Percentiles rank a stretch among this genome's conserved stretches.
Conservation (phyloP, 2,329 filamentous ascomycete species). For the Botrytis squamosa region DNA sequence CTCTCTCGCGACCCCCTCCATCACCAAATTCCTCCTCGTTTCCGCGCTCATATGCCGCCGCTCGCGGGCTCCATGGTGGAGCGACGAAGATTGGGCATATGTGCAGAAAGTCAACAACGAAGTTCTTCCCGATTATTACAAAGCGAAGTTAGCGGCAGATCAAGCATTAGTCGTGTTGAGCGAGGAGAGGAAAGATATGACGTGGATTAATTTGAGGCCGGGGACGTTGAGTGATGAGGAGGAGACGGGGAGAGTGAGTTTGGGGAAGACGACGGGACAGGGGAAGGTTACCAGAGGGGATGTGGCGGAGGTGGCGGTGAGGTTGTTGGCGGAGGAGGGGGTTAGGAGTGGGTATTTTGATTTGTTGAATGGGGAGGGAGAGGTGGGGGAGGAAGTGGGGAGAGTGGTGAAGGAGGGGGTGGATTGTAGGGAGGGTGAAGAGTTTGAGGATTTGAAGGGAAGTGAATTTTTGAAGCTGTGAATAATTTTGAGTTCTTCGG, state of each 20-base stretch:
- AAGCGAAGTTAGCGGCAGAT: constrained; percentile 61
- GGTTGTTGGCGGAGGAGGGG: constrained; percentile 50
- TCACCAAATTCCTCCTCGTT: constrained; percentile 64
- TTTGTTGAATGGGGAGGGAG: constrained; percentile 53
- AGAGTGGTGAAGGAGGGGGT: constrained; percentile 51
- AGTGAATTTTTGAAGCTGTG: constrained; percentile 13
- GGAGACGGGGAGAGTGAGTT: constrained; percentile 43
- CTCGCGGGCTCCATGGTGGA: constrained; percentile 55
- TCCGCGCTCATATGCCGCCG: constrained; percentile 59
- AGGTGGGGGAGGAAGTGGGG: constrained; percentile 48
- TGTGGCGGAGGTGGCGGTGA: constrained; percentile 58
- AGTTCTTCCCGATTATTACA: constrained; percentile 53
- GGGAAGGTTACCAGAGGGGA: constrained; percentile 51
- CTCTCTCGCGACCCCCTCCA: constrained; percentile 51
- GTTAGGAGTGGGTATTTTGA: constrained; percentile 52
- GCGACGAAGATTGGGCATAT: constrained; percentile 46
- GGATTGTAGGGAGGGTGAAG: constrained; percentile 54
- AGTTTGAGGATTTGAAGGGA: constrained; percentile 33
- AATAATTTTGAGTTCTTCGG: background rate
- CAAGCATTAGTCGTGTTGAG: constrained; percentile 53
- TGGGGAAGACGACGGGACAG: constrained; percentile 44
- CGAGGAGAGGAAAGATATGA: constrained; percentile 39
- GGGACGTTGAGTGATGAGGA: constrained; percentile 50
- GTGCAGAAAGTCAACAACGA: constrained; percentile 44
- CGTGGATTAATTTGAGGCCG: constrained; percentile 55